Percentiles rank a stretch among this genome's conserved stretches.
phyloP scores from a whole-genome alignment of 768 basidiomycete species.

The Boletus rex-veris region DNA sequence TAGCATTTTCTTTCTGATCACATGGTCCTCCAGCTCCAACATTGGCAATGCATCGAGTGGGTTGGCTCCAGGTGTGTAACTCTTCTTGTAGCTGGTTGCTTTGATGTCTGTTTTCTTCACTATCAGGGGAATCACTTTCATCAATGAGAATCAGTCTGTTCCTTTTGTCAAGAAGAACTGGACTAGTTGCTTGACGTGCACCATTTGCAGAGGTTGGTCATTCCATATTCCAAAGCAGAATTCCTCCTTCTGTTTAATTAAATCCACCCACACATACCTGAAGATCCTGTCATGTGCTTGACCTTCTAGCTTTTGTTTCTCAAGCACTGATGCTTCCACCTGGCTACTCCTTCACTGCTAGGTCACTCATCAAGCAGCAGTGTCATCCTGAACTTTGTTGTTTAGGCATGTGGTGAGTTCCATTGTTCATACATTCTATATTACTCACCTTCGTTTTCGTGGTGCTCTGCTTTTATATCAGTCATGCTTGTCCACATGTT shows the following conservation, averaged over 20 bases:
- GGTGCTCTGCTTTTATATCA: no score
- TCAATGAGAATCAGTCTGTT: neutral
- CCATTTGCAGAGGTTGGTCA: neutral
- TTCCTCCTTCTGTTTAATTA: neutral
- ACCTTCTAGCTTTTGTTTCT: neutral
- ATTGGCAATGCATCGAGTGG: neutral
- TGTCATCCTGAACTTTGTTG: no score
- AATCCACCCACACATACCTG: neutral
- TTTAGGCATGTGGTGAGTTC: no score
- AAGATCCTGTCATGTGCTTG: neutral
- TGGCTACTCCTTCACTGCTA: neutral
- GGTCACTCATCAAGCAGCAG: no score
- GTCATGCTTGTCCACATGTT: no score
- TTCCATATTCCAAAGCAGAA: neutral
- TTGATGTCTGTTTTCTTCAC: neutral
- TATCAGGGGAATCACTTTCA: neutral
- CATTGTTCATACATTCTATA: no score
- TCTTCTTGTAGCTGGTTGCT: neutral
- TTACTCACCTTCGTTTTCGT: no score
- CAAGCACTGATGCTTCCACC: neutral
- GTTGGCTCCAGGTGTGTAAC: neutral
- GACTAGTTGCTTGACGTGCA: neutral
- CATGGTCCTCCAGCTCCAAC: neutral
- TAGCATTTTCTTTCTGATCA: neutral
- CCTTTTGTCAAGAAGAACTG: neutral